phyloP scores from a whole-genome alignment of 768 basidiomycete genomes.

The Calocybe cyanea region DNA sequence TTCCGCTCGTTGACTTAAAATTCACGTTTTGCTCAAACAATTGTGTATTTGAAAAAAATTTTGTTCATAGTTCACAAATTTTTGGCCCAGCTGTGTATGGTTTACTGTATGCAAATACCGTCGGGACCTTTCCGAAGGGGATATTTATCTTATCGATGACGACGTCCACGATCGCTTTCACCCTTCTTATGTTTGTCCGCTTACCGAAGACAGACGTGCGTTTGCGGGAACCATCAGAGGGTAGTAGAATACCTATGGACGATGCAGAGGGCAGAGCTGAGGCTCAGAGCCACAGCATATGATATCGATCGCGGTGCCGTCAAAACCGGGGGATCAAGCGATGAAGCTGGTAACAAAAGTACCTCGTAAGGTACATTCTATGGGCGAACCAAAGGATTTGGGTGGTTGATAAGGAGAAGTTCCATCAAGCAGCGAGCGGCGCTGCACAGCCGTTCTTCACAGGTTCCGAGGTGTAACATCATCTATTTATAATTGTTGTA shows the following conservation, averaged over 20 bases:
- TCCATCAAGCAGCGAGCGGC: too few relatives aligned
- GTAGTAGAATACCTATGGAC: neutral
- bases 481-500: too few relatives aligned
- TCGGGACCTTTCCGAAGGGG: conserved; percentile 61
- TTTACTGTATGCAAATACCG: conserved; percentile 65
- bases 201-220: conserved; percentile 18
- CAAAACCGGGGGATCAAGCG: neutral
- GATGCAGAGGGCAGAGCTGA: neutral
- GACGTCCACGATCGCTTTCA: conserved; percentile 37
- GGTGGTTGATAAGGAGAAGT: too few relatives aligned
- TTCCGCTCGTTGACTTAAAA: neutral
- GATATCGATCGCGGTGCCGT: too few relatives aligned
- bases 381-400: too few relatives aligned
- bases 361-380: too few relatives aligned
- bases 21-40: neutral
- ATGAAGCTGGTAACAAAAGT: too few relatives aligned
- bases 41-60: neutral
- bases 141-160: conserved; percentile 60
- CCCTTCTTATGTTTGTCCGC: conserved; percentile 45
- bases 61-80: conserved; percentile 52
- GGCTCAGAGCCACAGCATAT: too few relatives aligned
- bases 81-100: conserved; percentile 74
- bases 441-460: too few relatives aligned
- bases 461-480: too few relatives aligned
- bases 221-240: neutral